Conservation (phyloP, 2,329 filamentous ascomycete species). For the Orbilia blumenaviensis region DNA sequence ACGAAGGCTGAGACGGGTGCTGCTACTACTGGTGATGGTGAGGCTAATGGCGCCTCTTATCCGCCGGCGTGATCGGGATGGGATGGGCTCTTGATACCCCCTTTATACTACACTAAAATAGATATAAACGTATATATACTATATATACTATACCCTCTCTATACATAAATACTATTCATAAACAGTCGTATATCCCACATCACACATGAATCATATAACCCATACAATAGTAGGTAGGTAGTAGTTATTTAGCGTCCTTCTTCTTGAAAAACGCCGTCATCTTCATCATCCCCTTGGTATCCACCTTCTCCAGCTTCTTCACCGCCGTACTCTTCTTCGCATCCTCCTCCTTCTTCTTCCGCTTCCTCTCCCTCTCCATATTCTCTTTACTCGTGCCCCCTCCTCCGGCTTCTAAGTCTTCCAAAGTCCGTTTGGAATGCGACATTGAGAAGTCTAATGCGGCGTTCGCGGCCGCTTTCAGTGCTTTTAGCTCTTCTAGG, state of each 20-base stretch:
- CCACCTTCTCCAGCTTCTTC: constrained; percentile 84
- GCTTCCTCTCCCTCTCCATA: constrained; percentile 78
- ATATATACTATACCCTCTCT: no score
- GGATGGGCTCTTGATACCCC: no score
- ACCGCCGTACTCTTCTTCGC: constrained; percentile 81
- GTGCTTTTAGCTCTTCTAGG: constrained; percentile 32
- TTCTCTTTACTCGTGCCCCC: constrained; percentile 64
- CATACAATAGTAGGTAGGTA: no score
- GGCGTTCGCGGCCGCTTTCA: constrained; percentile 71
- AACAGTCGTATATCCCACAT: no score
- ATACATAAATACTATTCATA: no score
- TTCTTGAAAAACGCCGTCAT: constrained; percentile 93
- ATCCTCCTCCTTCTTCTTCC: constrained; percentile 87
- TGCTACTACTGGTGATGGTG: no score
- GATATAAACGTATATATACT: no score
- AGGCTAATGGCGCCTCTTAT: no score
- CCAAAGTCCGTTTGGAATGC: constrained; percentile 68
- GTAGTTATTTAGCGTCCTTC: constrained; percentile 59
- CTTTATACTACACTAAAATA: no score
- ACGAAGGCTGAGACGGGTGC: no score
- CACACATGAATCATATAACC: no score
- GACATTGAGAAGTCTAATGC: constrained; percentile 73
- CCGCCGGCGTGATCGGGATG: no score
- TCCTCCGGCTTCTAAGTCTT: constrained; percentile 69
- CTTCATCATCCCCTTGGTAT: constrained; percentile 94